Evolutionary conservation across 306 rosid species (phyloP), one percentile per base, ranked within the genome.

Genomic region (Castanea mollissima): DNA sequence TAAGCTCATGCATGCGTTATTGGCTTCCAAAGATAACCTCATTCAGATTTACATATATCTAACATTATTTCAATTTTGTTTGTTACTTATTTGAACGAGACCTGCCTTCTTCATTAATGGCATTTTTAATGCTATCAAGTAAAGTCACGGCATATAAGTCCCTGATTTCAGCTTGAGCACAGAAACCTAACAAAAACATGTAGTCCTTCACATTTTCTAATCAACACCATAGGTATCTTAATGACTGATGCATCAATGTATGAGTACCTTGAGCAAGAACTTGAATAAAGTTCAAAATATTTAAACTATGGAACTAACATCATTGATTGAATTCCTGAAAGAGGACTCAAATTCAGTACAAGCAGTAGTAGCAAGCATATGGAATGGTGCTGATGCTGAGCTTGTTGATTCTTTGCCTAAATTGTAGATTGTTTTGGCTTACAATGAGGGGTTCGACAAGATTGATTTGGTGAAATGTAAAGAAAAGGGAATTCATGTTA

Each of bases 401-500:
- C 74, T 79, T 34, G 86, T 92, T 15, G 87, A 87, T 6, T 82
- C 87, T 0, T 74, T 92, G 15, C 95, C 93, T 4, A 76, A 81
- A 6, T 77, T 92, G 56, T 86, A 86, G 82, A 87, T 92, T 18
- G 86, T 90, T 1, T 73, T 92, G 13, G 85, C 85, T 58, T 85
- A 71, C 85, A 86, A 95, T 49, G 93, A 90, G 21, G 95, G 97
- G 2, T 64, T 85, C 35, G 91, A 92, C 62, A 82, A 83, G 73
- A 87, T 90, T 71, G 95, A 90, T 79, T 32, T 92, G 62, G 18
- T 13, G 0, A 83, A 79, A 56, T 90, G 95, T 70, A 57, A 21
- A 59, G 83, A 83, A 23, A 85, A 69, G 73, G 86, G 87, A 18
- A 87, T 92, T 13, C 74, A 81, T 19, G 93, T 92, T 13, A 79